These are phyloP conservation scores for Dendrobium chrysotoxum DNA, from an alignment of 106 monocot genomes.

Conservation along the genomic window DNA sequence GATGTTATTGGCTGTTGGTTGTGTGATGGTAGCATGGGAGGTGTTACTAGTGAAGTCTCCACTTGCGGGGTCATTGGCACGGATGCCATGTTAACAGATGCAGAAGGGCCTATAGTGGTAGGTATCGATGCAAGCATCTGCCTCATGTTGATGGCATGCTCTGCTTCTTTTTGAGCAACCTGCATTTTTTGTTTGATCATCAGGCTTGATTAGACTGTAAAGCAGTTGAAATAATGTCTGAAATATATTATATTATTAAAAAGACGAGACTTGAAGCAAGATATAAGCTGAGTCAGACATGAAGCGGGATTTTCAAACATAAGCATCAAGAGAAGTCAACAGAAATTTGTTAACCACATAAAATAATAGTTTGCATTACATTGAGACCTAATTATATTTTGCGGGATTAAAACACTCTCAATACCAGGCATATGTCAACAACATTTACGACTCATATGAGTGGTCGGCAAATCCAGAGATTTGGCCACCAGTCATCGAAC, in stretches of 20 bases:
- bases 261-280: not conserved
- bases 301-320: not conserved
- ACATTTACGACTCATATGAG: too few species aligned
- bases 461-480: too few species aligned
- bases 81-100: not conserved
- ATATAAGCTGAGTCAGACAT: not conserved
- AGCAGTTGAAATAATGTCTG: conserved; percentile 2
- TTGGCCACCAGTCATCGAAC: too few species aligned
- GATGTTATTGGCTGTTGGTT: conserved; percentile 29
- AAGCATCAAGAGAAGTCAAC: not conserved
- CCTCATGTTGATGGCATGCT: conserved; percentile 37
- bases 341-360: not conserved
- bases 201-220: not conserved
- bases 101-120: conserved; percentile 7
- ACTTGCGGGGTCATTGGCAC: conserved; percentile 3
- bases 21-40: conserved; percentile 12
- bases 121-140: conserved; percentile 25
- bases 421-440: too few species aligned
- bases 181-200: conserved; percentile 16
- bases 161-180: conserved; percentile 48
- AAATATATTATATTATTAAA: not conserved
- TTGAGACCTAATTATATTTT: too few species aligned
- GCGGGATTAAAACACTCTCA: too few species aligned
- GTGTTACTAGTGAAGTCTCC: conserved; percentile 9
- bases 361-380: not conserved